A percentile compares a stretch with the other conserved stretches of the same genome.
Conservation (phyloP, 768 basidiomycete genomes). For the Porphyrellus cyaneotinctus region DNA sequence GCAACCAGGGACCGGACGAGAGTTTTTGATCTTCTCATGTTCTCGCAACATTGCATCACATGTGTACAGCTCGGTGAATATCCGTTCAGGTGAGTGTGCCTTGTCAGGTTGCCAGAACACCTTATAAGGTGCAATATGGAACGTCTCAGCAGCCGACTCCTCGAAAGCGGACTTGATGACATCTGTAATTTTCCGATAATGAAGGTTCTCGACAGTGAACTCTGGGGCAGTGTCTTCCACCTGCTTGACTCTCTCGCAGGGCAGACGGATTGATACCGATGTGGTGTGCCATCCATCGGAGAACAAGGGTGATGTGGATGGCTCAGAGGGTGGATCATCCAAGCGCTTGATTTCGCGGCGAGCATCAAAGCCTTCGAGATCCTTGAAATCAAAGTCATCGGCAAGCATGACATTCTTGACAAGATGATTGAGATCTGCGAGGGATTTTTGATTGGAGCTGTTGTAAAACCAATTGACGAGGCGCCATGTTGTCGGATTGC, state of each 20-base stretch:
- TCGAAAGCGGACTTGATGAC: constrained; percentile 25
- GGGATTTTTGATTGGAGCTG: too few species aligned
- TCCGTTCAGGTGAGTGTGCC: not conserved
- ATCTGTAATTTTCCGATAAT: constrained; percentile 20
- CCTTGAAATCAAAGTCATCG: not conserved
- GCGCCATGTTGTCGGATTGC: too few species aligned
- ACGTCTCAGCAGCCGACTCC: constrained; percentile 7
- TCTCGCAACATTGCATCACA: not conserved
- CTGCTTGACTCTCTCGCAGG: not conserved
- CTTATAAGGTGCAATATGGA: constrained; percentile 17
- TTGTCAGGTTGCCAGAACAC: constrained; percentile 7
- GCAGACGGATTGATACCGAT: not conserved
- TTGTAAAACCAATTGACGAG: too few species aligned
- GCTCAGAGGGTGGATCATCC: not conserved
- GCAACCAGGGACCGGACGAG: not conserved
- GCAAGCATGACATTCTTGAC: too few species aligned
- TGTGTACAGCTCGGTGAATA: not conserved
- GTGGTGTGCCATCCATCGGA: constrained; percentile 2
- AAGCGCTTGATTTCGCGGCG: not conserved
- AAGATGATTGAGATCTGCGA: too few species aligned
- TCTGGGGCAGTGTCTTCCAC: not conserved
- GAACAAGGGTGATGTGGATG: not conserved
- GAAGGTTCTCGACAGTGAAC: constrained; percentile 18
- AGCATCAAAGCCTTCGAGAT: not conserved
- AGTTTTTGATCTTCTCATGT: not conserved